These are phyloP conservation scores for Lizonia empirigonia DNA, from an alignment of 2,329 filamentous ascomycete genomes.

Conservation along the genomic window DNA sequence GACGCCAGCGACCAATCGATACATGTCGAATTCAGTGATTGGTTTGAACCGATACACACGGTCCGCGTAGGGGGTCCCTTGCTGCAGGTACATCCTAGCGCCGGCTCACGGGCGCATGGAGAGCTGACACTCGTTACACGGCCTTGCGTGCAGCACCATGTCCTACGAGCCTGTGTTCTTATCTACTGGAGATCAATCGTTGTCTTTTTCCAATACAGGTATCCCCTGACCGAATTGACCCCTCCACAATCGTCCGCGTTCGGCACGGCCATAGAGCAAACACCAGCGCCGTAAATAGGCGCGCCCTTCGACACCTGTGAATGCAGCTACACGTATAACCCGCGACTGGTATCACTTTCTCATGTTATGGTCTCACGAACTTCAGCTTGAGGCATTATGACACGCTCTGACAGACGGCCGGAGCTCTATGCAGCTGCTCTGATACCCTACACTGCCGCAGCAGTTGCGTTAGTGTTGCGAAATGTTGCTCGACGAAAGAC, in stretches of 20 bases:
- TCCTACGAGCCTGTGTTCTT: conserved; percentile 10
- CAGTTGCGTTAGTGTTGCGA: conserved; percentile 23
- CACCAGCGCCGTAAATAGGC: conserved; percentile 9
- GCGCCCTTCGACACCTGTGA: conserved; percentile 9
- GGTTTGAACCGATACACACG: conserved; percentile 9
- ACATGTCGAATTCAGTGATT: conserved; percentile 3
- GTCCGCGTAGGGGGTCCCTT: conserved; percentile 5
- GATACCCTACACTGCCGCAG: conserved; percentile 26
- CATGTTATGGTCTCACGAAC: conserved; percentile 15
- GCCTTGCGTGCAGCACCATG: conserved; percentile 15
- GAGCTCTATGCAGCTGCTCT: conserved; percentile 29
- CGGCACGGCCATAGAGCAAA: conserved; percentile 6
- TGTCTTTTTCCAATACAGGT: not conserved
- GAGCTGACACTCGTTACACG: conserved; percentile 8
- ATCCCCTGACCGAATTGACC: conserved; percentile 2
- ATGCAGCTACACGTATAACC: conserved; percentile 13
- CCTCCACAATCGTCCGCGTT: conserved; percentile 1
- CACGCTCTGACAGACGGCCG: conserved; percentile 20
- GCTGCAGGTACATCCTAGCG: conserved; percentile 17
- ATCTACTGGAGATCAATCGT: conserved; percentile 9
- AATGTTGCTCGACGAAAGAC: conserved; percentile 23
- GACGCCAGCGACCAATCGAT: conserved; percentile 8
- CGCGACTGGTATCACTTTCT: conserved; percentile 11
- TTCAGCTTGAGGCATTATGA: conserved; percentile 16
- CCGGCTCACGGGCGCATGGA: conserved; percentile 8